Conservation (phyloP, 225 moss, liverwort and hornwort genomes). For the Antitrichia curtipendula region DNA sequence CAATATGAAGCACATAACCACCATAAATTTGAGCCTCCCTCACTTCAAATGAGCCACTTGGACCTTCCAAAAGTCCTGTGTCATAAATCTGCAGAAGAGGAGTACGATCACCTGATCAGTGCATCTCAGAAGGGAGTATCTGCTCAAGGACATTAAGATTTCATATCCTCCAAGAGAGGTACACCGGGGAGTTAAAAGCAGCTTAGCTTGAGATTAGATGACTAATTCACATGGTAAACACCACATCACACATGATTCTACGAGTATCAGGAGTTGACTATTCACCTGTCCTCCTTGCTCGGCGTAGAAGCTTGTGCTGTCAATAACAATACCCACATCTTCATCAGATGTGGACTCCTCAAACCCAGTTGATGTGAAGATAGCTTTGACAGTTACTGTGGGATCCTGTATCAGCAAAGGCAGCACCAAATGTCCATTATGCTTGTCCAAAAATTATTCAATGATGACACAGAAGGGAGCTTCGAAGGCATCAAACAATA, state of each 20-base stretch:
- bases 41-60: constrained; percentile 44
- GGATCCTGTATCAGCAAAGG: constrained; percentile 20
- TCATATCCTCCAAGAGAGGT: neutral
- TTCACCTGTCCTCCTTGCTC: constrained; percentile 58
- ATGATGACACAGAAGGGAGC: neutral
- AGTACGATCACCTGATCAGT: neutral
- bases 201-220: neutral
- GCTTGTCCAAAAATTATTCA: neutral
- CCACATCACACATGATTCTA: neutral
- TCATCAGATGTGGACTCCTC: constrained; percentile 35
- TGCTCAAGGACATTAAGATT: neutral
- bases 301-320: constrained; percentile 48
- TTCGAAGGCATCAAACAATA: neutral
- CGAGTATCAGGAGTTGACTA: neutral
- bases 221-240: neutral
- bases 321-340: constrained; percentile 47
- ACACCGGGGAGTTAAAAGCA: neutral
- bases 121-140: neutral
- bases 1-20: constrained; percentile 58
- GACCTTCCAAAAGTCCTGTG: constrained; percentile 40
- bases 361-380: constrained; percentile 38
- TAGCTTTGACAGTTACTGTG: constrained; percentile 31
- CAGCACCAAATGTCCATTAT: neutral
- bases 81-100: constrained; percentile 34
- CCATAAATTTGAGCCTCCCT: constrained; percentile 47